phyloP scores from a whole-genome alignment of 768 basidiomycete genomes.

The Naganishia randhawae region DNA sequence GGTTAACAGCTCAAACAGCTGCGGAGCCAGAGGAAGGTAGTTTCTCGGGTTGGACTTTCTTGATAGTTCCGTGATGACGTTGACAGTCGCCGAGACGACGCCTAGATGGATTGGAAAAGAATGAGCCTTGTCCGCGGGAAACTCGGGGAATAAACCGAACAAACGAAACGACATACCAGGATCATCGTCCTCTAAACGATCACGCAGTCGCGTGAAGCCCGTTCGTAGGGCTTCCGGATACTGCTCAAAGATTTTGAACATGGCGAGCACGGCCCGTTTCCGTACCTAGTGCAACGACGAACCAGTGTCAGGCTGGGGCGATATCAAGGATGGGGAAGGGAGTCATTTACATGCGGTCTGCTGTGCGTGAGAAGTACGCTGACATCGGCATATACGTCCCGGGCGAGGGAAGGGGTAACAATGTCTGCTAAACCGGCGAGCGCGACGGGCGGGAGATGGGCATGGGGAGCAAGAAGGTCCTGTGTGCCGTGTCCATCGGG shows the following conservation, averaged over 20 bases:
- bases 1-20: constrained; percentile 85
- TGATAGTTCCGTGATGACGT: constrained; percentile 88
- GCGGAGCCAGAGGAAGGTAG: constrained; percentile 82
- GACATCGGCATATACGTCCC: constrained; percentile 81
- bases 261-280: constrained; percentile 78
- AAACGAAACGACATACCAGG: constrained; percentile 55
- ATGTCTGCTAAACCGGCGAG: constrained; percentile 80
- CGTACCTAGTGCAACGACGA: constrained; percentile 58
- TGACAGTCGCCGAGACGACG: constrained; percentile 89
- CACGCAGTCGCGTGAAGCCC: constrained; percentile 67
- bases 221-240: constrained; percentile 73
- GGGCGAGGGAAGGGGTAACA: constrained; percentile 79
- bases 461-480: constrained; percentile 75
- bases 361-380: constrained; percentile 85
- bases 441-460: constrained; percentile 66
- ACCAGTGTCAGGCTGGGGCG: constrained; percentile 23
- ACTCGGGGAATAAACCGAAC: constrained; percentile 26
- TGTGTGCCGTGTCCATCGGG: constrained; percentile 49
- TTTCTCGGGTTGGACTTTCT: constrained; percentile 67
- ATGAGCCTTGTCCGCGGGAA: neutral
- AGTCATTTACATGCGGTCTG: constrained; percentile 57
- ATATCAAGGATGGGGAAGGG: neutral
- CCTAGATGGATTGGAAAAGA: constrained; percentile 54
- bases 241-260: constrained; percentile 74
- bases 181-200: constrained; percentile 52